Evolutionary conservation across 2,329 filamentous ascomycete genomes (phyloP), one percentile per base, ranked within the genome.

Genomic region (Diaporthe helianthi): DNA sequence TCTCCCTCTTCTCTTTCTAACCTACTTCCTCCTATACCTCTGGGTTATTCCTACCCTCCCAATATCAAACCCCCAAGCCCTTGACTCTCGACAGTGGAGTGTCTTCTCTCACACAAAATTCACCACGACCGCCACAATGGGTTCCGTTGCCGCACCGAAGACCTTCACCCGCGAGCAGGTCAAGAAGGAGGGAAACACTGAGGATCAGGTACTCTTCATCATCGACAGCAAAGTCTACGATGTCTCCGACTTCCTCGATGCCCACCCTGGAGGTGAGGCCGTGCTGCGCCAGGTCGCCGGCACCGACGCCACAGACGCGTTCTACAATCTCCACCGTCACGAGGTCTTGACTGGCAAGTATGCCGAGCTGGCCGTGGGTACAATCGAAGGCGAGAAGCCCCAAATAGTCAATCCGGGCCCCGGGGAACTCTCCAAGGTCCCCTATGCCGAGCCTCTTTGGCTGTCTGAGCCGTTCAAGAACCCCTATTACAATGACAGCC

Each of bases 321-420:
- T 97, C 81, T 97, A 97, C 87, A 97, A 97, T 83, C 89, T 97
- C 65, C 94, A 97, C 82, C 86, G 93, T 31, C 93, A 97, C 74
- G 93, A 97, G 80, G 92, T 97, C n/a, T 86, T 97, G 13, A 83
- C 89, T 71, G 69, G 69, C 61, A 94, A 94, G 79, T 97, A 97
- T 84, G 82, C 85, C 55, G 84, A 87, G 75, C 86, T 97, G 22
- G 91, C 88, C 79, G 86, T 97, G 74, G 93, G 93, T 76, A 92
- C 88, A 17, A 79, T 97, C 76, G 83, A 89, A 73, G 91, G 89
- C 79, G 93, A 97, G 83, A 90, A 86, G 76, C 86, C 93, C 24
- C 88, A 93, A 76, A 88, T 96, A 74, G 85, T 94, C 72, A 88
- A 89, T 24, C 89, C 87, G 1, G 80, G 89, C 76, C 83, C 88